Evolutionary conservation across 2,329 filamentous ascomycete species (phyloP).

Genomic region (Endocalyx cinctus): DNA sequence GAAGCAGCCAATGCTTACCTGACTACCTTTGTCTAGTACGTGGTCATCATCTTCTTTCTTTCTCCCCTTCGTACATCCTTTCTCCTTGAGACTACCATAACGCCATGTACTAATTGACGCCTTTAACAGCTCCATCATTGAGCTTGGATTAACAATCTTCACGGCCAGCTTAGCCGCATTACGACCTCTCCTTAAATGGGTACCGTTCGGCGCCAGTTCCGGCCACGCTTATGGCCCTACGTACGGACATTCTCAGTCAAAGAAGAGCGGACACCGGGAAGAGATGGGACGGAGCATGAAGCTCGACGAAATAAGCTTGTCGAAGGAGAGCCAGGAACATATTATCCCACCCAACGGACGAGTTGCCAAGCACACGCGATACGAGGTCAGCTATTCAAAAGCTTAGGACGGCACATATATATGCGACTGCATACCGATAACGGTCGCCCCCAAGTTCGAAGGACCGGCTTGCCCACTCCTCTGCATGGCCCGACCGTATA

Average conservation of each 20-base stretch:
- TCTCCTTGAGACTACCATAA: too few species aligned
- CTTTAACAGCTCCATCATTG: conserved; percentile 11
- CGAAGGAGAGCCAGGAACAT: conserved; percentile 13
- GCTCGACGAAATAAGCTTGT: conserved; percentile 15
- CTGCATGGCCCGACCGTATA: too few species aligned
- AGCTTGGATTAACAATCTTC: conserved; percentile 14
- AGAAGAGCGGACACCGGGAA: conserved; percentile 8
- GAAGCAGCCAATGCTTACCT: conserved; percentile 16
- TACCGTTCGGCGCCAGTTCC: conserved; percentile 13
- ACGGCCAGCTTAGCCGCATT: conserved; percentile 13
- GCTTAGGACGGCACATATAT: conserved; percentile 3
- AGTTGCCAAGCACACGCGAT: conserved; percentile 14
- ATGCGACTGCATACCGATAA: conserved; percentile 4
- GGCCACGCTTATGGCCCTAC: conserved; percentile 8
- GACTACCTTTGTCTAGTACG: conserved; percentile 17
- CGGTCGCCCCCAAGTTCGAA: too few species aligned
- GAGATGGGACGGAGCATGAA: conserved; percentile 17
- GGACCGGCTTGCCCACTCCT: too few species aligned
- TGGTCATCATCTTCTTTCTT: too few species aligned
- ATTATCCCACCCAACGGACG: conserved; percentile 15
- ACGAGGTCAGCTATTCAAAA: conserved; percentile 15
- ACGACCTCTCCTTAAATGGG: conserved; percentile 12
- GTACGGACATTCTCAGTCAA: conserved; percentile 8
- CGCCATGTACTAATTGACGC: too few species aligned
- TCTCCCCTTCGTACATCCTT: too few species aligned